Percentiles rank a stretch among this genome's conserved stretches.
phyloP scores from a whole-genome alignment of 2,329 filamentous ascomycete species.

The Akanthomyces uredinophilus region DNA sequence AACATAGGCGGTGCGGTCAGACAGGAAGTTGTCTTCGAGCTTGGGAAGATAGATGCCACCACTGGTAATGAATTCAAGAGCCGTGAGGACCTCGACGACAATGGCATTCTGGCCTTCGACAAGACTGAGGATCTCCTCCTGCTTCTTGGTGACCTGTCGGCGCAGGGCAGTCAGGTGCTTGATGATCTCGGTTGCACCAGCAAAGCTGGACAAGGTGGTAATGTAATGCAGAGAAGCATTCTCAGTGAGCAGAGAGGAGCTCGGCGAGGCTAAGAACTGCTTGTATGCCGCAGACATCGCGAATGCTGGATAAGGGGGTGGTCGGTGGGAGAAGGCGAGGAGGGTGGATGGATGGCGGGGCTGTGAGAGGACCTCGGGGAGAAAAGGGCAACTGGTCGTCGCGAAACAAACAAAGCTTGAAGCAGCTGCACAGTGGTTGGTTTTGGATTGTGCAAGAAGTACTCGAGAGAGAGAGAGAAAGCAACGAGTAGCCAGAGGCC shows the following conservation, averaged over 20 bases:
- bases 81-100: conserved; percentile 80
- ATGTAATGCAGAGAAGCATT: conserved; percentile 79
- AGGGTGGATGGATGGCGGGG: conserved; percentile 7
- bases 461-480: not conserved
- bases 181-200: conserved; percentile 68
- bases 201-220: conserved; percentile 73
- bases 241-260: conserved; percentile 55
- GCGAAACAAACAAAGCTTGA: not conserved
- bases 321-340: not conserved
- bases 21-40: conserved; percentile 89
- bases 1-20: conserved; percentile 73
- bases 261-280: conserved; percentile 66
- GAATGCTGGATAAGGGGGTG: conserved; percentile 16
- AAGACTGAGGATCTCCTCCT: conserved; percentile 67
- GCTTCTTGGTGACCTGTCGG: conserved; percentile 76
- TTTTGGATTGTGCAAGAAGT: not conserved
- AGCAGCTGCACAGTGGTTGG: not conserved
- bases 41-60: conserved; percentile 84
- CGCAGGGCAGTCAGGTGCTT: conserved; percentile 71
- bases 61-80: conserved; percentile 72
- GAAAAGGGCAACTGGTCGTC: conserved; percentile 1
- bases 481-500: not conserved
- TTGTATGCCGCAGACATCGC: conserved; percentile 54
- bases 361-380: conserved; percentile 1
- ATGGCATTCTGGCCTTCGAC: conserved; percentile 68